Base-by-base conservation (phyloP, 2,329 filamentous ascomycete genomes). In the Nothopassalora personata region DNA sequence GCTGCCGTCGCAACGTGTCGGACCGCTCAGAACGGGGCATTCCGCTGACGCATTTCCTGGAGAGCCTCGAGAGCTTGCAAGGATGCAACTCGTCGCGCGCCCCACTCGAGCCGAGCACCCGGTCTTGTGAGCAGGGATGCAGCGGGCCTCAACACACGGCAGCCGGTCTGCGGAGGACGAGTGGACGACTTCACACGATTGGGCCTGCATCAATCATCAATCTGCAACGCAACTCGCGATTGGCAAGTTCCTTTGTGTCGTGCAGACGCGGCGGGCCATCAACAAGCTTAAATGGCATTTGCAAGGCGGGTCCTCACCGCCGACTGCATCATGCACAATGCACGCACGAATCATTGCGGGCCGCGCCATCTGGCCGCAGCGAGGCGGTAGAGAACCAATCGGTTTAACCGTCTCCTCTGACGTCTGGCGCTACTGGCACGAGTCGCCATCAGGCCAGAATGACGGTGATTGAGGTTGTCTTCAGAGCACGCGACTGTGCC, bases 1-100 rank as follows among this genome's bases (percentile, higher is more conserved):
- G n/a, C n/a, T 15, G 53, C 19, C 19, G 28, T 34, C 33, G 31
- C 56, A 55, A 58, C 31, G 54, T 63, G 61, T 63, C 61, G 61
- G 61, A 59, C 53, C 56, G 7, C 31, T 34, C 31, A 34, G 31
- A 11, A 9, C 5, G 8, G 31, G 31, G 31, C 31, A 34, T 34
- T 34, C 31, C 31, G 31, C 31, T 2, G 31, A 34, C 31, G 31
- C 8, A 34, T 34, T 8, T 34, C 2, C 11, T 34, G 31, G 31
- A 34, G 36, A 39, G 39, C 2, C 13, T 43, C n/a, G 39, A 15
- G 47, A 50, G 47, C 33, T 5, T 23, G 23, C 53, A 31, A 27
- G 43, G 43, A 46, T 46, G 31, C 31, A 11, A 8, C n/a, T 23
- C 7, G 8, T 46, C 9, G 43, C 43, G 46, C 23, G 23, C 46